Base-by-base conservation (phyloP, 352 stramenopile genomes). In the Pythium periplocum region DNA sequence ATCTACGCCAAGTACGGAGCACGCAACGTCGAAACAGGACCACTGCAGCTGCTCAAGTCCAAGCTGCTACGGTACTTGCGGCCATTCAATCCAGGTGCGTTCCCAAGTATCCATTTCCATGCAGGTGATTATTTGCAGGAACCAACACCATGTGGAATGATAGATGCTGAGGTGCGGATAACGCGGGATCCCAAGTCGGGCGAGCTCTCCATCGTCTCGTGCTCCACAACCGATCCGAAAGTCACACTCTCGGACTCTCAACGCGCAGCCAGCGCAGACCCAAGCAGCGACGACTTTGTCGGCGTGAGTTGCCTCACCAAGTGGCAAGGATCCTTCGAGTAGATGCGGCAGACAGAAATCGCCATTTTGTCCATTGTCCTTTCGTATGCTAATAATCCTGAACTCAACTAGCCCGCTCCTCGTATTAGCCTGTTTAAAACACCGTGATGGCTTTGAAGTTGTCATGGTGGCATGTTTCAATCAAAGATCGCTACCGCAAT, bases 1-100 rank as follows among this genome's bases (percentile, higher is more conserved):
- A 75, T 92, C n/a, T 93, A 89, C 38, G 83, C 83, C 48, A 90
- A 90, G 53, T 93, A 93, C 55, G 83, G 83, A 12, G 83, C 83
- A n/a, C 77, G 83, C 8, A 83, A 89, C 45, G 78, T 93, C 11
- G 80, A 90, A 46, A 89, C 68, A 0, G 83, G 83, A 7, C 83
- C 83, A 12, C 78, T 93, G 11, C 83, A 91, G 56, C 62, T 85
- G 46, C 71, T 93, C 48, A 93, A 91, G 51, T 86, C 83, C 10
- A 93, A 90, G 52, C 55, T 93, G 36, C 49, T 90, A 48, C 80
- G 81, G 7, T 87, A 87, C 52, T 49, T 90, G 33, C 73, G 80
- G n/a, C 82, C 82, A 10, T 90, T 83, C 51, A 84, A 93, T 51
- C 64, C 79, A 64, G 64, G 72, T 82, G 59, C n/a, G 55, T 54